Conservation (phyloP, 768 basidiomycete species). For the Ramaria sp. region DNA sequence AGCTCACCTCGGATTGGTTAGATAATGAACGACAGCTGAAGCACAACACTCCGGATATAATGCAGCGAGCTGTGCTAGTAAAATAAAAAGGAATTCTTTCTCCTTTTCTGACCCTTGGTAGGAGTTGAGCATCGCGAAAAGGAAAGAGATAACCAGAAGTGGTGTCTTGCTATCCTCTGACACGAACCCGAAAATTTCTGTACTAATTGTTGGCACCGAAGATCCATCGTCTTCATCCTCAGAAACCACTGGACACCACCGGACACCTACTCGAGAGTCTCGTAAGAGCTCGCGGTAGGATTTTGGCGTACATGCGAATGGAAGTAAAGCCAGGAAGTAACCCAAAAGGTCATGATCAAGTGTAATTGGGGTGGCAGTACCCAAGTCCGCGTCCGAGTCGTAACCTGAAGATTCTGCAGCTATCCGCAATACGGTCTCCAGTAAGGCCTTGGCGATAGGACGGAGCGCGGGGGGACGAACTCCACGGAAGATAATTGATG, state of each 20-base stretch:
- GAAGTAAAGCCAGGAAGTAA: slow-evolving; percentile 71
- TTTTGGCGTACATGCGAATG: slow-evolving; percentile 46
- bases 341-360: slow-evolving; percentile 53
- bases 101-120: slow-evolving; percentile 76
- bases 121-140: slow-evolving; percentile 60
- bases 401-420: slow-evolving; percentile 27
- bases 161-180: slow-evolving; percentile 46
- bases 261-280: slow-evolving; percentile 47
- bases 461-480: slow-evolving; percentile 56
- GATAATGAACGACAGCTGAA: slow-evolving; percentile 46
- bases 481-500: slow-evolving; percentile 80
- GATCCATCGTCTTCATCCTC: slow-evolving; percentile 26
- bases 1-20: slow-evolving; percentile 1
- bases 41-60: slow-evolving; percentile 62
- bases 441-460: slow-evolving; percentile 46
- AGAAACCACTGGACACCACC: slow-evolving; percentile 18
- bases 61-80: slow-evolving; percentile 61
- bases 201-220: slow-evolving; percentile 40
- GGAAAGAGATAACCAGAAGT: slow-evolving; percentile 63
- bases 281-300: slow-evolving; percentile 51
- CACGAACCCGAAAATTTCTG: slow-evolving; percentile 46
- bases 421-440: slow-evolving; percentile 53
- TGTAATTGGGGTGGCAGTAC: slow-evolving; percentile 26
- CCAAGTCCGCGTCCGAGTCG: slow-evolving; percentile 21
- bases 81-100: slow-evolving; percentile 64